phyloP scores from a whole-genome alignment of 2,329 filamentous ascomycete species.

The Neofusicoccum sp. region DNA sequence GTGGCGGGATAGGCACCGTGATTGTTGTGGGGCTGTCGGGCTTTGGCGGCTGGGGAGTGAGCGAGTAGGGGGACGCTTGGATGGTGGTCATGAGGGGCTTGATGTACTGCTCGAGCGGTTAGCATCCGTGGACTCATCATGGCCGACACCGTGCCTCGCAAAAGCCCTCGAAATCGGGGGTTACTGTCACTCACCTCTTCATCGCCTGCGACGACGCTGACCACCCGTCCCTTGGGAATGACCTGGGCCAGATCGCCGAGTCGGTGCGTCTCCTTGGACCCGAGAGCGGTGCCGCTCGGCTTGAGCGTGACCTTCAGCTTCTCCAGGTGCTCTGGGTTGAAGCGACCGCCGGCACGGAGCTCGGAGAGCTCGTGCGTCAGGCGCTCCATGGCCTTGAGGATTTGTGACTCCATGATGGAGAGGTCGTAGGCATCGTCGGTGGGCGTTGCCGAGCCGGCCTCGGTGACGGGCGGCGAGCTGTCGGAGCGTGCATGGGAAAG shows the following conservation, averaged over 20 bases:
- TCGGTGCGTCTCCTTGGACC: conserved; percentile 43
- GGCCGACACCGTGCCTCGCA: too few relatives aligned
- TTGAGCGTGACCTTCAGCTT: conserved; percentile 53
- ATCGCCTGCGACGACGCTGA: conserved; percentile 64
- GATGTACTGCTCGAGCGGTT: conserved; percentile 47
- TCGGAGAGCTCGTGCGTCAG: conserved; percentile 63
- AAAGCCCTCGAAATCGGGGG: too few relatives aligned
- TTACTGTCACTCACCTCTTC: conserved; percentile 57
- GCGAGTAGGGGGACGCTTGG: conserved; percentile 49
- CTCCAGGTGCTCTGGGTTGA: conserved; percentile 63
- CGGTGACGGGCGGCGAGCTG: conserved; percentile 30
- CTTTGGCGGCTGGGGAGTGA: conserved; percentile 52
- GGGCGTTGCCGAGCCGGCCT: conserved; percentile 30
- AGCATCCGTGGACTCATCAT: too few relatives aligned
- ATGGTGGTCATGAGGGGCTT: conserved; percentile 56
- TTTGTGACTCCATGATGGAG: conserved; percentile 54
- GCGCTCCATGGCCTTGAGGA: conserved; percentile 54
- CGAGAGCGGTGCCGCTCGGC: conserved; percentile 36
- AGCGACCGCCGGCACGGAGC: conserved; percentile 59
- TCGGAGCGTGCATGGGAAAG: conserved; percentile 36
- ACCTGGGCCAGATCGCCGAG: conserved; percentile 66
- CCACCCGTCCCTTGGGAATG: conserved; percentile 60
- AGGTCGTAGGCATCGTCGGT: conserved; percentile 62
- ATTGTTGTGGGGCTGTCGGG: conserved; percentile 51
- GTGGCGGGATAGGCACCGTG: conserved; percentile 56